These are phyloP conservation scores for Pseudogymnoascus sp. DNA, from an alignment of 2,329 filamentous ascomycete species.

Conservation along the genomic window DNA sequence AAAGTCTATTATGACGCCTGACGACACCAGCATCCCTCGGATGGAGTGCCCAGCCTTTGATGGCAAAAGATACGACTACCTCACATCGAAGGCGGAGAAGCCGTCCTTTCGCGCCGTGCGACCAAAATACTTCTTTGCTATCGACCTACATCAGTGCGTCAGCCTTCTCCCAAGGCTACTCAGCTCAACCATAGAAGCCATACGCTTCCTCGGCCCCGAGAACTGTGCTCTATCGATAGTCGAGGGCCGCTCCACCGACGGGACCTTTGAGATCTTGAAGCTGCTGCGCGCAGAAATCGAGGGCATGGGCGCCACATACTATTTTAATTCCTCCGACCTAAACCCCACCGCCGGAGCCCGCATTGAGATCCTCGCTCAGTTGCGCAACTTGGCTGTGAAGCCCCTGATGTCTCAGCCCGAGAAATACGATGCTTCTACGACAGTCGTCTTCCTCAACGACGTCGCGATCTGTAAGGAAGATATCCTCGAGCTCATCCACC, in stretches of 20 bases:
- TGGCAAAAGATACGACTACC: conserved; percentile 7
- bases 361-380: conserved; percentile 38
- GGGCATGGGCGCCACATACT: conserved; percentile 33
- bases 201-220: conserved; percentile 37
- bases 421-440: conserved; percentile 29
- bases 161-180: conserved; percentile 41
- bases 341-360: conserved; percentile 36
- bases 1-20: background rate
- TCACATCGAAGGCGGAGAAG: background rate
- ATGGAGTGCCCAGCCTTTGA: background rate
- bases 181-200: conserved; percentile 41
- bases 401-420: conserved; percentile 31
- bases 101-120: background rate
- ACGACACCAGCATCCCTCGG: conserved; percentile 7
- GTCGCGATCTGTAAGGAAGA: conserved; percentile 45
- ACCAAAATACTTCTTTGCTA: conserved; percentile 40
- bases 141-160: conserved; percentile 40
- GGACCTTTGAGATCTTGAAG: conserved; percentile 41
- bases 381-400: conserved; percentile 43
- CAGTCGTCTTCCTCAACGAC: conserved; percentile 45
- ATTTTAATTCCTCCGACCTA: conserved; percentile 34
- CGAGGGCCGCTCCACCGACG: conserved; percentile 47
- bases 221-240: conserved; percentile 45
- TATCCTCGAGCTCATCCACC: conserved; percentile 47
- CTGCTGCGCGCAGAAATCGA: conserved; percentile 34